Evolutionary conservation across 2,329 filamentous ascomycete genomes (phyloP).

Genomic region (Fusarium illudens): DNA sequence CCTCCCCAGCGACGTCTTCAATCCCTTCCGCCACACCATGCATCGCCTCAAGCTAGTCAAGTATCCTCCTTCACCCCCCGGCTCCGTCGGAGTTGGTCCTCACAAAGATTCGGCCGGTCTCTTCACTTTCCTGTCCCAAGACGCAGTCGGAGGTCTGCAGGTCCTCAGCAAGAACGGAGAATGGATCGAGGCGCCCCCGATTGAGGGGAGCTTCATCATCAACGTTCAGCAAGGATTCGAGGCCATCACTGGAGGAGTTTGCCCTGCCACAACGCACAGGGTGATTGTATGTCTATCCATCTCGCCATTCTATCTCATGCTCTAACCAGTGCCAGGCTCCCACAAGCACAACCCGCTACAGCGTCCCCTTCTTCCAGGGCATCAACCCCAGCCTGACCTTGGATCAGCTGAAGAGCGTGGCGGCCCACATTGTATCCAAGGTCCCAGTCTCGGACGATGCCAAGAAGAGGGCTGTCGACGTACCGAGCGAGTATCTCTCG

Average conservation of each 20-base stretch:
- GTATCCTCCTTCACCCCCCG: background rate
- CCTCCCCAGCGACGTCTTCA: background rate
- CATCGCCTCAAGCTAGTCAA: slow-evolving; percentile 8
- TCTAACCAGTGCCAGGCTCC: background rate
- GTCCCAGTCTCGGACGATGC: background rate
- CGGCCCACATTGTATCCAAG: slow-evolving; percentile 3
- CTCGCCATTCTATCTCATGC: background rate
- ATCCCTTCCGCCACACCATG: background rate
- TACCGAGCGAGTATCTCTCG: slow-evolving; percentile 2
- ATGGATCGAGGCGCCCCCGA: slow-evolving; percentile 1
- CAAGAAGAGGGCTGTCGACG: slow-evolving; percentile 2
- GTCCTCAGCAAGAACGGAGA: slow-evolving; percentile 5
- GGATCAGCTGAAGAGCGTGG: background rate
- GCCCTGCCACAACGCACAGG: slow-evolving; percentile 1
- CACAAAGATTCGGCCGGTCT: slow-evolving; percentile 2
- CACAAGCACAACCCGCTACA: slow-evolving; percentile 6
- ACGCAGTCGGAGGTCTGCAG: background rate
- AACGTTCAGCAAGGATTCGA: slow-evolving; percentile 6
- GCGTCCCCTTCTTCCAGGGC: slow-evolving; percentile 7
- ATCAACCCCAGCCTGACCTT: slow-evolving; percentile 2
- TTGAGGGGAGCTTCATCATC: slow-evolving; percentile 9
- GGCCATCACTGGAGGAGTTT: slow-evolving; percentile 8
- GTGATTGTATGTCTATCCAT: background rate
- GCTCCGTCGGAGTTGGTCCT: slow-evolving; percentile 1
- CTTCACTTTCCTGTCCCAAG: slow-evolving; percentile 5